Evolutionary conservation across 225 moss, liverwort and hornwort species (phyloP).

Genomic region (Pleurozium schreberi): DNA sequence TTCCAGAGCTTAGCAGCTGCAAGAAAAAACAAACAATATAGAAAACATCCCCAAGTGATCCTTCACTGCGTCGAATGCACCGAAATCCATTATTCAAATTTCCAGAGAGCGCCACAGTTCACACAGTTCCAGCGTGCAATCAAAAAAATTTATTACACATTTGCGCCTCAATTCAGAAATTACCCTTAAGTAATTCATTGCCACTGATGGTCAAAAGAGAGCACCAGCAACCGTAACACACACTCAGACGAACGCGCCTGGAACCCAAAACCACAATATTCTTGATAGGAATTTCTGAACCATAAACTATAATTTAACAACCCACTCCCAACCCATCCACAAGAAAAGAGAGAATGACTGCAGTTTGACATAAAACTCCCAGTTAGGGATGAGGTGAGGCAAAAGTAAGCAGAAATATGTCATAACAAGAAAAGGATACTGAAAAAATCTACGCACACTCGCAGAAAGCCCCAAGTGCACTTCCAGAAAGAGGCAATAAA

Average conservation of each 20-base stretch:
- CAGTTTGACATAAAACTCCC: too few species aligned
- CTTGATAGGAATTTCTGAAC: background rate
- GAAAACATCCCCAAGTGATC: background rate
- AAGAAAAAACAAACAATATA: background rate
- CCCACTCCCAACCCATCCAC: too few species aligned
- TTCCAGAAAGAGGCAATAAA: too few species aligned
- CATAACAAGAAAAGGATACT: too few species aligned
- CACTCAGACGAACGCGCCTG: background rate
- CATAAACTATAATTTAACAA: background rate
- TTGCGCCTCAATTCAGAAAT: background rate
- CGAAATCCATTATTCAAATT: background rate
- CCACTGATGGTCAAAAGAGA: background rate
- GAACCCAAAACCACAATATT: background rate
- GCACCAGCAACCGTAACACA: background rate
- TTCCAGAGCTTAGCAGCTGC: slow-evolving; percentile 70
- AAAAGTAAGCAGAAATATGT: too few species aligned
- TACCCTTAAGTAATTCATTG: background rate
- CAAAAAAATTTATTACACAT: background rate
- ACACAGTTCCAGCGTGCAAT: background rate
- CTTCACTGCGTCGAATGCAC: background rate
- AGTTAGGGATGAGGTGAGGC: too few species aligned
- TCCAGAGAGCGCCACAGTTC: too few species aligned
- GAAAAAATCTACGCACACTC: too few species aligned
- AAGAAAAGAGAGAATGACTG: too few species aligned
- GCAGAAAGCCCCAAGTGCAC: too few species aligned